Percentiles rank a stretch among this genome's conserved stretches.
These are phyloP conservation scores for Uronychia binucleata DNA, from an alignment of 73 alveolate genomes.

Conservation along the genomic window DNA sequence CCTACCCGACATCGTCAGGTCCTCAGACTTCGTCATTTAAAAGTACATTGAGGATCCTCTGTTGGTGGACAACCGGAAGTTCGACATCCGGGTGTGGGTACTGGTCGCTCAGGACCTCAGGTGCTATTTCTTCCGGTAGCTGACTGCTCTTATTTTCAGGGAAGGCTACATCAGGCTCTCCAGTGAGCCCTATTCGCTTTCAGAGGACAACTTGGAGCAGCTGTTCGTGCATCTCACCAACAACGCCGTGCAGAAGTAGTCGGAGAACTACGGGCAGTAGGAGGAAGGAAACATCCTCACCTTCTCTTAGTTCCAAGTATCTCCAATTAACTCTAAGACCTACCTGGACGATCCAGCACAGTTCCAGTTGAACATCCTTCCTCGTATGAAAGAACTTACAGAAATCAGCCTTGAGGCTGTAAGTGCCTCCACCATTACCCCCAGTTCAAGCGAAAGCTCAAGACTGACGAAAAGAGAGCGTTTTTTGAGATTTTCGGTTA, in stretches of 20 bases:
- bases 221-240: constrained; percentile 75
- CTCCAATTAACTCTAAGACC: constrained; percentile 25
- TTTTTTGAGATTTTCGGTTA: constrained; percentile 91
- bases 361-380: constrained; percentile 7
- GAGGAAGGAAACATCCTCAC: constrained; percentile 93
- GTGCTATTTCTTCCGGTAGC: constrained; percentile 79
- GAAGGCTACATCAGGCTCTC: constrained; percentile 95
- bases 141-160: constrained; percentile 52
- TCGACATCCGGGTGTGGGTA: constrained; percentile 94
- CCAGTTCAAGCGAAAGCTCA: constrained; percentile 25
- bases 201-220: constrained; percentile 50
- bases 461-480: constrained; percentile 47
- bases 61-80: constrained; percentile 74
- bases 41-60: constrained; percentile 90
- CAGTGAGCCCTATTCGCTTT: constrained; percentile 46
- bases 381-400: constrained; percentile 26
- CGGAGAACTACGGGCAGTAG: constrained; percentile 85
- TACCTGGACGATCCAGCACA: neutral
- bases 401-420: constrained; percentile 16
- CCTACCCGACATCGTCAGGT: constrained; percentile 30
- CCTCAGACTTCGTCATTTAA: constrained; percentile 26
- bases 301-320: constrained; percentile 62
- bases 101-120: constrained; percentile 74
- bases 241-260: constrained; percentile 73
- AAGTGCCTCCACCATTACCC: too few relatives aligned